Conservation (phyloP, 2,329 filamentous ascomycete genomes). For the Cytospora piceicola region DNA sequence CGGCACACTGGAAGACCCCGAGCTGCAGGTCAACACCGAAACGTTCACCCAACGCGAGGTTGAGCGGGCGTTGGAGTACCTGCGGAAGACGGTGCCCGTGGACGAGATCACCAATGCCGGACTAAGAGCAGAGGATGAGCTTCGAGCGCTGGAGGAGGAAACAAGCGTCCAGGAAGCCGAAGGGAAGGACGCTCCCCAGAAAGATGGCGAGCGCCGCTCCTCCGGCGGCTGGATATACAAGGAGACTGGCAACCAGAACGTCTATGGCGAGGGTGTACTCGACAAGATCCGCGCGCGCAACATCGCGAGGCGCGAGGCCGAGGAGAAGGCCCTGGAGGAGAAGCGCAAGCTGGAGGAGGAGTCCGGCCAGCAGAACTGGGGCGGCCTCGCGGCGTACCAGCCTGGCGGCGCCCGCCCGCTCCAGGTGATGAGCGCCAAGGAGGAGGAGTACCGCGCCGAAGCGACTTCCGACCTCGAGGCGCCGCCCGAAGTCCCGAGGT, state of each 20-base stretch:
- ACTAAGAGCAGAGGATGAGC: constrained; percentile 65
- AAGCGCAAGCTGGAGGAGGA: constrained; percentile 47
- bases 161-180: constrained; percentile 31
- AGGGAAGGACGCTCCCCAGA: constrained; percentile 33
- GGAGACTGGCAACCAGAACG: constrained; percentile 45
- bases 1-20: constrained; percentile 65
- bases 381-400: constrained; percentile 45
- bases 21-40: constrained; percentile 52
- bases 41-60: constrained; percentile 48
- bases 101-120: constrained; percentile 66
- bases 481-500: constrained; percentile 55
- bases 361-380: constrained; percentile 43
- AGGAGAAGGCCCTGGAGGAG: constrained; percentile 49
- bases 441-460: constrained; percentile 48
- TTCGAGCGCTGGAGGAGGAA: constrained; percentile 53
- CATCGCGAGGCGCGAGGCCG: constrained; percentile 52
- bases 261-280: constrained; percentile 62
- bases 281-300: constrained; percentile 61
- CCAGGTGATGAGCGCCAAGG: constrained; percentile 42
- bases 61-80: constrained; percentile 55
- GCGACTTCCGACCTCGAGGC: constrained; percentile 56
- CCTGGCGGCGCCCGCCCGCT: constrained; percentile 17
- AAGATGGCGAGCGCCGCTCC: constrained; percentile 31
- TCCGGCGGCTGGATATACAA: constrained; percentile 25
- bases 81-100: constrained; percentile 58